A percentile compares a stretch with the other conserved stretches of the same genome.
These are phyloP conservation scores for Pontederia paniculata DNA, from an alignment of 176 grass and related monocot species.

Conservation along the genomic window DNA sequence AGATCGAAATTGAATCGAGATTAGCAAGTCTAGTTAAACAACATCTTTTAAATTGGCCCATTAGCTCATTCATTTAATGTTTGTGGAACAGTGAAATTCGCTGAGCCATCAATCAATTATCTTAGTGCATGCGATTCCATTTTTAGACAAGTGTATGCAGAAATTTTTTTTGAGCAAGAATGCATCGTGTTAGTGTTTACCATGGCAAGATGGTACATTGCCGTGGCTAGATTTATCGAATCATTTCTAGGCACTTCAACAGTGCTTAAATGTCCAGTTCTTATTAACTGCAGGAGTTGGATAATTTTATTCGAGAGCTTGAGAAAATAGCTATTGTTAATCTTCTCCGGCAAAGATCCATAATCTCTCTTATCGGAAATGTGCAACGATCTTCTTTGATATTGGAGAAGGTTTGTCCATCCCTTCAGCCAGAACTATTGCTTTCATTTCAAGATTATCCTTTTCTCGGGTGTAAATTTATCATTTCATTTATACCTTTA, in stretches of 20 bases:
- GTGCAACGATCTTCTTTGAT: constrained; percentile 59
- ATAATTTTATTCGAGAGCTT: constrained; percentile 81
- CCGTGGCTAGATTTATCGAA: too few species aligned
- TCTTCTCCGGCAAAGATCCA: constrained; percentile 83
- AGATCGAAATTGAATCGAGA: too few species aligned
- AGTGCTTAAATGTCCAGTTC: not conserved
- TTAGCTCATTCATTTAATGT: too few species aligned
- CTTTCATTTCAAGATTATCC: constrained; percentile 3
- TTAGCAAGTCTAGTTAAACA: too few species aligned
- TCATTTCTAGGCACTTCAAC: not conserved
- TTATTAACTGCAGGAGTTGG: constrained; percentile 47
- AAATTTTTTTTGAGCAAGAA: too few species aligned
- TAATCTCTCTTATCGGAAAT: constrained; percentile 79
- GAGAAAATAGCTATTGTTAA: constrained; percentile 88
- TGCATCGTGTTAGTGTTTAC: too few species aligned
- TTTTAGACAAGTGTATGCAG: too few species aligned
- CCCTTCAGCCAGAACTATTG: not conserved
- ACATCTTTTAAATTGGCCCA: too few species aligned
- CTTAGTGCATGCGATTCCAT: too few species aligned
- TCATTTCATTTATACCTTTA: not conserved
- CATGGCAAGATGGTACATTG: too few species aligned
- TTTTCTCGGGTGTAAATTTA: not conserved
- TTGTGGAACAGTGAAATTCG: too few species aligned
- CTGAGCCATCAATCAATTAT: too few species aligned
- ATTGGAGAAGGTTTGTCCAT: constrained; percentile 53